phyloP scores from a whole-genome alignment of 2,329 filamentous ascomycete genomes.

The Fusarium continuum region DNA sequence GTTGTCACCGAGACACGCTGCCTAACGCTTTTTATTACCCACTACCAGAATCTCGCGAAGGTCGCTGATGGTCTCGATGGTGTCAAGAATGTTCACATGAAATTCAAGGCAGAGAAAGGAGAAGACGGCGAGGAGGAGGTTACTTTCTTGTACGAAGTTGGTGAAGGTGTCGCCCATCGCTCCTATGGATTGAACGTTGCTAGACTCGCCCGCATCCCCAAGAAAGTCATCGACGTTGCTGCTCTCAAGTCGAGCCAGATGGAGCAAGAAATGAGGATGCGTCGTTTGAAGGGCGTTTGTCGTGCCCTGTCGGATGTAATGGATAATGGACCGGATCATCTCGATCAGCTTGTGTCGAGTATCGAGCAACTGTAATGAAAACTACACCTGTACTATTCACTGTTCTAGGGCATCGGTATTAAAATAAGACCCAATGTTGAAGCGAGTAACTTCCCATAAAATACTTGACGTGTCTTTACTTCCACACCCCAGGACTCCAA shows the following conservation, averaged over 20 bases:
- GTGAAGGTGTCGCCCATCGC: conserved; percentile 88
- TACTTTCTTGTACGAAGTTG: conserved; percentile 94
- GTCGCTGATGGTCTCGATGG: conserved; percentile 74
- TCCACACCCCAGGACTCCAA: conserved; percentile 22
- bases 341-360: conserved; percentile 63
- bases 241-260: conserved; percentile 81
- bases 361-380: conserved; percentile 66
- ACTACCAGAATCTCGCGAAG: conserved; percentile 86
- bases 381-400: conserved; percentile 1
- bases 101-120: conserved; percentile 66
- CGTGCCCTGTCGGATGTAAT: conserved; percentile 56
- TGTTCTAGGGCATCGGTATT: not conserved
- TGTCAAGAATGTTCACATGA: conserved; percentile 94
- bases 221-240: conserved; percentile 79
- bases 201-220: conserved; percentile 81
- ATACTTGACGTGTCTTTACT: conserved; percentile 20
- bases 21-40: conserved; percentile 94
- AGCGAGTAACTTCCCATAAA: conserved; percentile 13
- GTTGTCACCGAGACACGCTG: conserved; percentile 78
- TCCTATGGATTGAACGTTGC: conserved; percentile 97
- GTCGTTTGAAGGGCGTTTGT: conserved; percentile 64
- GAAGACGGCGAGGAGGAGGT: conserved; percentile 74
- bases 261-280: conserved; percentile 75
- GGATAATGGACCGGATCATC: conserved; percentile 50
- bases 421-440: conserved; percentile 8